phyloP scores from a whole-genome alignment of 2,329 filamentous ascomycete species.

The Trichophyton mentagrophytes region DNA sequence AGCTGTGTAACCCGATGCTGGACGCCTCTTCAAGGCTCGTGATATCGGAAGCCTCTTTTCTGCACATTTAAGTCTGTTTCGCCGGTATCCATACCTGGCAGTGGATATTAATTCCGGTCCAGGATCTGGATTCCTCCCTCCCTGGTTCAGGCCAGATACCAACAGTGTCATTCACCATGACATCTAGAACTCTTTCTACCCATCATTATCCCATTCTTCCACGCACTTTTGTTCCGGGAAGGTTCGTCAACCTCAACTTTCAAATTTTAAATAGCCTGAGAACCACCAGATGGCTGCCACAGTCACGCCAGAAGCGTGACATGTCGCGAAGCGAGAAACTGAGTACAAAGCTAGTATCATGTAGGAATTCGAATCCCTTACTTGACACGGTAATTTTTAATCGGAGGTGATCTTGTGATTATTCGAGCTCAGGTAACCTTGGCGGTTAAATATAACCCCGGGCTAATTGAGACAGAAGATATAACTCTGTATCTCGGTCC shows the following conservation, averaged over 20 bases:
- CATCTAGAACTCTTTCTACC: background rate
- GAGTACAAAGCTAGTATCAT: background rate
- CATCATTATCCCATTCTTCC: background rate
- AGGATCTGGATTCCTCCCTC: background rate
- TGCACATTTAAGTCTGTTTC: background rate
- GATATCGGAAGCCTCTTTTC: background rate
- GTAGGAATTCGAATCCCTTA: background rate
- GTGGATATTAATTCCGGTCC: background rate
- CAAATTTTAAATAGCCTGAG: background rate
- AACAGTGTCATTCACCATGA: background rate
- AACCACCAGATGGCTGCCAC: background rate
- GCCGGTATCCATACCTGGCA: background rate
- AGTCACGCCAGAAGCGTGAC: background rate
- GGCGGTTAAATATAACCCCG: background rate
- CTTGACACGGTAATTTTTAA: background rate
- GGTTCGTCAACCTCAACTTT: background rate
- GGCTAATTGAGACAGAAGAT: background rate
- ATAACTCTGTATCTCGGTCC: too few species aligned
- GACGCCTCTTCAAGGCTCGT: background rate
- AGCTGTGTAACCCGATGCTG: conserved; percentile 1
- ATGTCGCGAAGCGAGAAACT: background rate
- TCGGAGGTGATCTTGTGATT: background rate
- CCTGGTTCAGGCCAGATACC: background rate
- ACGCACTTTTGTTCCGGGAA: background rate
- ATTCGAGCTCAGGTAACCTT: background rate